phyloP scores from a whole-genome alignment of 495 filamentous ascomycete genomes.

The Talaromyces thailandensis region DNA sequence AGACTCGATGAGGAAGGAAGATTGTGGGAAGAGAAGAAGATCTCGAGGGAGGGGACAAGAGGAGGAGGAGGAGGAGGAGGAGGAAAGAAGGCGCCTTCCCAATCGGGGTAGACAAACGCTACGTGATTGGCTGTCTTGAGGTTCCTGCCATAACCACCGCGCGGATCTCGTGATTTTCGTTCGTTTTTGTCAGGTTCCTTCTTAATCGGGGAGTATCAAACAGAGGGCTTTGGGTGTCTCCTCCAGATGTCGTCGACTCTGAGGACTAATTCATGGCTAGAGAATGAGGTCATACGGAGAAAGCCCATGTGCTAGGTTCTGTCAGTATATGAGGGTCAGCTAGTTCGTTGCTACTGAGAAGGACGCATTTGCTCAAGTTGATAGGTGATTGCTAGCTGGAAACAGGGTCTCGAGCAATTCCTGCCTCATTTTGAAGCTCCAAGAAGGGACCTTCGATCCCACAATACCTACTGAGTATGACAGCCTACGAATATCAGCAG shows the following conservation, averaged over 20 bases:
- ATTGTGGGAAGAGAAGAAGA: constrained; percentile 4
- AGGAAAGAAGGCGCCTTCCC: not conserved
- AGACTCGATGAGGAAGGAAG: not conserved
- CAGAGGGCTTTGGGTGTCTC: no score
- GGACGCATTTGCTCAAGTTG: not conserved
- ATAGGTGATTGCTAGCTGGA: not conserved
- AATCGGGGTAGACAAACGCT: not conserved
- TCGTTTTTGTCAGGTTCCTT: not conserved
- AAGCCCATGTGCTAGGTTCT: not conserved
- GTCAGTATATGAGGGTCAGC: not conserved
- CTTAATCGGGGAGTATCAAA: not conserved
- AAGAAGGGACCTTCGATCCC: no score
- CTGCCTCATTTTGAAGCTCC: not conserved
- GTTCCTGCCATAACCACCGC: no score
- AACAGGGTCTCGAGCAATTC: not conserved
- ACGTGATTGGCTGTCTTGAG: not conserved
- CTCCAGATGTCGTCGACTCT: not conserved
- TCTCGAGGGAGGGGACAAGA: constrained; percentile 5
- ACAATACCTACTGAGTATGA: no score
- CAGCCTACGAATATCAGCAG: no score
- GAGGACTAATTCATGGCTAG: not conserved
- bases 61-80: not conserved
- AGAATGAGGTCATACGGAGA: no score
- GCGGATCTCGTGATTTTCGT: not conserved
- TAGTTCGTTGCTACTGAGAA: not conserved